Percentiles rank a stretch among this genome's conserved stretches.
Conservation (phyloP, 148 eudicot genomes). For the Chenopodium quinoa region DNA sequence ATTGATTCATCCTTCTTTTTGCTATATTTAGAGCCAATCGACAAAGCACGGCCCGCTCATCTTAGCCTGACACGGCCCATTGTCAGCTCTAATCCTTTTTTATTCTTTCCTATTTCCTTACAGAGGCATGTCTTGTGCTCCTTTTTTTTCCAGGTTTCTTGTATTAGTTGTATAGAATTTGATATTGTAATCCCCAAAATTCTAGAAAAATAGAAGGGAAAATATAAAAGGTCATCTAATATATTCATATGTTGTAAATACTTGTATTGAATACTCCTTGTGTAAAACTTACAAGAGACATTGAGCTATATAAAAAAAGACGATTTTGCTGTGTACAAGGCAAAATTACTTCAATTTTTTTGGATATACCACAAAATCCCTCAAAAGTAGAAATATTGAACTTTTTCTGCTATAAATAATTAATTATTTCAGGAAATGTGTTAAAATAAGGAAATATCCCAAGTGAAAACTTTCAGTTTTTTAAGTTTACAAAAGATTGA, state of each 20-base stretch:
- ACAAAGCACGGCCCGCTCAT: not conserved
- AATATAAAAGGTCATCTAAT: not conserved
- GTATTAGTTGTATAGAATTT: slow-evolving; percentile 3
- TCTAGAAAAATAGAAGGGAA: not conserved
- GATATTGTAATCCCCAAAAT: not conserved
- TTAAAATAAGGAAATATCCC: not conserved
- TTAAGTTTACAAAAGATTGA: not conserved
- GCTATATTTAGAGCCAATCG: not conserved
- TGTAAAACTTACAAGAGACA: not conserved
- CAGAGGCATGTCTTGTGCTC: not conserved
- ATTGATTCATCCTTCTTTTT: slow-evolving; percentile 5
- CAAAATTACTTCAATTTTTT: not conserved
- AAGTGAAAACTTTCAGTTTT: not conserved
- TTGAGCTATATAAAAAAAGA: too few relatives aligned
- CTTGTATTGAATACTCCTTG: not conserved
- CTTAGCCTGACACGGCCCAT: not conserved
- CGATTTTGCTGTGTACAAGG: not conserved
- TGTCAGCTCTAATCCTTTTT: not conserved
- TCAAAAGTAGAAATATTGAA: not conserved
- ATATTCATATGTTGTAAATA: not conserved
- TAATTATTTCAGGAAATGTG: not conserved
- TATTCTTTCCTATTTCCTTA: not conserved
- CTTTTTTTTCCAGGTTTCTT: not conserved
- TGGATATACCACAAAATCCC: not conserved
- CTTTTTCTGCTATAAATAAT: not conserved